Conservation (phyloP, 768 basidiomycete species). For the Leccinum olivaceopallidum region DNA sequence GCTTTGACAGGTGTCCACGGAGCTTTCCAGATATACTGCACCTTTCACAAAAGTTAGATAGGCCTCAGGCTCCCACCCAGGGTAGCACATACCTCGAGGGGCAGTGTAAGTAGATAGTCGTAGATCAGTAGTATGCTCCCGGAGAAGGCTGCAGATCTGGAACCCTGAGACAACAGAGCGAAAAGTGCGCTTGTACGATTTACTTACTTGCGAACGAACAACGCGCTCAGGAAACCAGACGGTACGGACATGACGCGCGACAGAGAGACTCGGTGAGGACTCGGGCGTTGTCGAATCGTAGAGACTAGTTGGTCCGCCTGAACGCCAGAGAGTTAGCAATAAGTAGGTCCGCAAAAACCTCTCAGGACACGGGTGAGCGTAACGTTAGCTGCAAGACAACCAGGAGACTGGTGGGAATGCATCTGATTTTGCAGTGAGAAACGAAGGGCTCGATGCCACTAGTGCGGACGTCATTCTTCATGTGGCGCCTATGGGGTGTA, state of each 20-base stretch:
- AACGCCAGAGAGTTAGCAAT: background rate
- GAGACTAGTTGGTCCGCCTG: background rate
- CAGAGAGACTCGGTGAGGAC: background rate
- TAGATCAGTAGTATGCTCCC: slow-evolving; percentile 7
- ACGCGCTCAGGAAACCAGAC: background rate
- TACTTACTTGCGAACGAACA: background rate
- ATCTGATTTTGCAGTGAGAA: background rate
- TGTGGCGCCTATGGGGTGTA: background rate
- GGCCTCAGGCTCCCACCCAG: background rate
- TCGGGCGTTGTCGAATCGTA: background rate
- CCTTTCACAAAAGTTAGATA: background rate
- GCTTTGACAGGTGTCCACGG: slow-evolving; percentile 15
- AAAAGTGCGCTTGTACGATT: background rate
- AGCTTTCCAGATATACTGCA: slow-evolving; percentile 19
- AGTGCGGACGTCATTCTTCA: background rate
- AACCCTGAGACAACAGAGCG: background rate
- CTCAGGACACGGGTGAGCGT: background rate
- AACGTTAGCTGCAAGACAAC: background rate
- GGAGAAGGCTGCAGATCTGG: background rate
- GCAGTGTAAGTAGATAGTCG: slow-evolving; percentile 15
- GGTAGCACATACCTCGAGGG: slow-evolving; percentile 11
- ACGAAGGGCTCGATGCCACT: too few species aligned
- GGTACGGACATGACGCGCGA: background rate
- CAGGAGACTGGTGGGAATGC: background rate
- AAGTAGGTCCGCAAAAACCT: background rate